Evolutionary conservation across 768 basidiomycete species (phyloP), one percentile per base, ranked within the genome.

Genomic region (Amanita muscaria): DNA sequence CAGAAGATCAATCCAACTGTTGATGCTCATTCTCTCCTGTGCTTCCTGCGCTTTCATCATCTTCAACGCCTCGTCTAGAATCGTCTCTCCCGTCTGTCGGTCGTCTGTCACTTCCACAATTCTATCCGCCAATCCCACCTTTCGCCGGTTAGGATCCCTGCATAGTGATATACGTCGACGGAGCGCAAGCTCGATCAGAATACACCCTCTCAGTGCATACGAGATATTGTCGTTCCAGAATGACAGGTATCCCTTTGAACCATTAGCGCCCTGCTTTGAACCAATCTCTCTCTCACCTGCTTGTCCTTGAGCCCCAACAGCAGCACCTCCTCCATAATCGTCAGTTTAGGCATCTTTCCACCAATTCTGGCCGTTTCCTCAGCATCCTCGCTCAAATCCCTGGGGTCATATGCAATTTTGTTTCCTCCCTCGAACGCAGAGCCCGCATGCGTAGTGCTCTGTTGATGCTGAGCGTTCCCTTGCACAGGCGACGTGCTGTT

Each of bases 221-320:
- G 92, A 96, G 53, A 99, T 99, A 66, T 97, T 98, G 72, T 99
- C 94, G 66, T 98, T 98, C 94, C 94, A 98, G 61, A 98, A 98
- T 1, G 91, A 94, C 30, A 98, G 79, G 63, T 98, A 96, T 27
- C 93, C 93, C 67, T 72, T 10, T 3, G 19, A 14, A 19, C 2
- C 44, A 47, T n/a, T n/a, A n/a, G n/a, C n/a, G n/a, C n/a, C n/a
- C n/a, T n/a, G n/a, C n/a, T n/a, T n/a, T n/a, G n/a, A n/a, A n/a
- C n/a, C n/a, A n/a, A n/a, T n/a, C n/a, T n/a, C n/a, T n/a, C n/a
- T n/a, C n/a, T n/a, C n/a, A 91, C 91, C 70, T 94, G 91, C 59
- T 92, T 93, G 67, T 98, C 96, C 63, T 98, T 97, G 47, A 99
- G 68, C 3, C 96, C 96, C 10, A 99, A 66, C 46, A 99, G 63